Evolutionary conservation across 164 flowering plant species (phyloP), one percentile per base, ranked within the genome.

Genomic region (Macadamia tetraphylla): DNA sequence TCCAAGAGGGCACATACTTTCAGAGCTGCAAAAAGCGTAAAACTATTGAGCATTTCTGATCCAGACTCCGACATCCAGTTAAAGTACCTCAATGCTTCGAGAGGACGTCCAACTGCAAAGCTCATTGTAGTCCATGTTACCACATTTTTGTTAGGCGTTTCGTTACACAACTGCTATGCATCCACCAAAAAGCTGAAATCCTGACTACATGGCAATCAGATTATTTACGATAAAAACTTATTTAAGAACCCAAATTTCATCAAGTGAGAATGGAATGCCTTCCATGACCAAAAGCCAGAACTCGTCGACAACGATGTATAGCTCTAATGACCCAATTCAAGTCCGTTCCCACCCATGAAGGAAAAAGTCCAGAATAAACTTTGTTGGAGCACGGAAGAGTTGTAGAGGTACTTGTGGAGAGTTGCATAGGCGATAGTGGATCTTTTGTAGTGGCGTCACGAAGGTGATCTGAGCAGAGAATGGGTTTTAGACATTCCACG

Each of bases 61-160:
- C 57, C 66, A 23, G 53, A 63, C 52, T 67, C 70, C 5, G 18
- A 61, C 77, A 77, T 71, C 40, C 9, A 0, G 3, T 11, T 23
- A 23, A 23, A 23, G 23, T 23, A 23, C 23, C 23, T 23, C 23
- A 23, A 23, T 23, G 23, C 23, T 40, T 62, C 72, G 32, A 13
- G 6, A 40, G 74, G 74, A 60, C 29, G 61, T 9, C 77, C 80
- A 17, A 48, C 62, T 0, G 66, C 63, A 17, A 74, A 70, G 42
- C 73, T 74, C 66, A 77, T 60, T 40, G 80, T 64, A 10, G 80
- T 77, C 80, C 80, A 77, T 59, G 77, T 73, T 17, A 73, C 77
- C 31, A 73, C 70, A 64, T 71, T 77, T 43, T 74, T 77, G 9
- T 52, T 71, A 64, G 69, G 60, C 71, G 73, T 77, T 60, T 71